phyloP scores from a whole-genome alignment of 2,329 filamentous ascomycete genomes.

The Monosporascus ibericus region DNA sequence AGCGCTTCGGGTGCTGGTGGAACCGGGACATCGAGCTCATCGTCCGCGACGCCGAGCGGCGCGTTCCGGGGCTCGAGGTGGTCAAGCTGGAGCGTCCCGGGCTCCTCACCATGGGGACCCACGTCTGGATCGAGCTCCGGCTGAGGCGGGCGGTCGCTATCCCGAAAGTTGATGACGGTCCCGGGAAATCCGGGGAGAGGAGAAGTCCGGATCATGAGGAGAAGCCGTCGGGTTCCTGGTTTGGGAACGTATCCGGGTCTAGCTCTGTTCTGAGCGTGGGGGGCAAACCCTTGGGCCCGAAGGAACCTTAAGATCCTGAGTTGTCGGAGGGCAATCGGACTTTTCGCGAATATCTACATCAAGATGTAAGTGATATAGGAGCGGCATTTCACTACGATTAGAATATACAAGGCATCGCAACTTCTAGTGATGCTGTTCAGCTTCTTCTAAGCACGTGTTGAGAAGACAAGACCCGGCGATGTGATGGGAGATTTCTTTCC shows the following conservation, averaged over 20 bases:
- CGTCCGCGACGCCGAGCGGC: constrained; percentile 41
- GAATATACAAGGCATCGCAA: no score
- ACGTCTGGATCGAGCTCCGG: constrained; percentile 52
- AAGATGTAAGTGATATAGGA: no score
- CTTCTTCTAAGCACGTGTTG: no score
- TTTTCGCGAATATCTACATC: no score
- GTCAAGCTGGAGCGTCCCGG: constrained; percentile 47
- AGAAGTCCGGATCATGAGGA: not conserved
- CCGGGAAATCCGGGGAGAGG: not conserved
- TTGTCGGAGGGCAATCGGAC: not conserved
- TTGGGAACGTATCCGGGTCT: not conserved
- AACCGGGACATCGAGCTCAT: constrained; percentile 56
- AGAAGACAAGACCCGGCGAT: no score
- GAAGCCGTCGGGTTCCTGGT: not conserved
- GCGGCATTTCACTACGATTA: no score
- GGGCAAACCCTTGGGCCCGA: not conserved
- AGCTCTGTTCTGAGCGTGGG: not conserved
- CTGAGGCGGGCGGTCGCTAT: constrained; percentile 21
- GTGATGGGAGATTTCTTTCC: no score
- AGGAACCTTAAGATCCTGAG: not conserved
- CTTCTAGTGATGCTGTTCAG: no score
- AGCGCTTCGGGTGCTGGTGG: constrained; percentile 62
- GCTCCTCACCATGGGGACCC: constrained; percentile 49
- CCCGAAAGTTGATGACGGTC: no score
- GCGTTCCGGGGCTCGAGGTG: constrained; percentile 50